Conservation (phyloP, 805 yeast species). For the Wickerhamiella azymoides region DNA sequence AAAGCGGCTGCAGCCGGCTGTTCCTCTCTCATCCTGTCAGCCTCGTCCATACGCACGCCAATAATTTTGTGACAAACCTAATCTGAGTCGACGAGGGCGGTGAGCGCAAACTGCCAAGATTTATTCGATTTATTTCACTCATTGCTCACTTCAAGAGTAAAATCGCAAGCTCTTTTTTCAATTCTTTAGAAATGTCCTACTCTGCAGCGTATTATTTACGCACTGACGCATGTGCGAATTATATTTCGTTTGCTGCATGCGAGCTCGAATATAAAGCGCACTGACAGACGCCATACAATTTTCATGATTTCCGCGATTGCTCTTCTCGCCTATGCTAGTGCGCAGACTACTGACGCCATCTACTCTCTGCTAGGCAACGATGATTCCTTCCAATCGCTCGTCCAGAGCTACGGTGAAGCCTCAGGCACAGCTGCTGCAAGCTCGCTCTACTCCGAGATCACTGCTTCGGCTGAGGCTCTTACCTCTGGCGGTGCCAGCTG, state of each 20-base stretch:
- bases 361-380: constrained; percentile 1
- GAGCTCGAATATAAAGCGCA: neutral
- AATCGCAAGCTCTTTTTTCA: too few species aligned
- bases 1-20: neutral
- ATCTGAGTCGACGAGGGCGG: neutral
- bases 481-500: constrained; percentile 9
- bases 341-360: constrained; percentile 3
- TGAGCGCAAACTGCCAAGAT: neutral
- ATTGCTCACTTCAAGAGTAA: too few species aligned
- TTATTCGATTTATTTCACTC: too few species aligned
- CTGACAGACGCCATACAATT: neutral
- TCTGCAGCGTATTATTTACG: neutral
- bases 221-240: neutral
- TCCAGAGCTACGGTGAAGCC: neutral
- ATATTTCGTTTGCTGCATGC: neutral
- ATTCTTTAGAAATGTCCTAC: neutral
- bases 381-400: neutral
- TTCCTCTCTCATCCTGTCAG: neutral
- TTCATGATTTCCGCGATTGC: neutral
- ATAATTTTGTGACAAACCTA: neutral
- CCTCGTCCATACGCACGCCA: neutral
- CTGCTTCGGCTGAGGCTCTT: constrained; percentile 8
- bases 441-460: neutral
- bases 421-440: neutral
- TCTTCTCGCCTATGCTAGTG: neutral